These are phyloP conservation scores for Chrysoporthe puriensis DNA, from an alignment of 2,329 filamentous ascomycete genomes.

Conservation along the genomic window DNA sequence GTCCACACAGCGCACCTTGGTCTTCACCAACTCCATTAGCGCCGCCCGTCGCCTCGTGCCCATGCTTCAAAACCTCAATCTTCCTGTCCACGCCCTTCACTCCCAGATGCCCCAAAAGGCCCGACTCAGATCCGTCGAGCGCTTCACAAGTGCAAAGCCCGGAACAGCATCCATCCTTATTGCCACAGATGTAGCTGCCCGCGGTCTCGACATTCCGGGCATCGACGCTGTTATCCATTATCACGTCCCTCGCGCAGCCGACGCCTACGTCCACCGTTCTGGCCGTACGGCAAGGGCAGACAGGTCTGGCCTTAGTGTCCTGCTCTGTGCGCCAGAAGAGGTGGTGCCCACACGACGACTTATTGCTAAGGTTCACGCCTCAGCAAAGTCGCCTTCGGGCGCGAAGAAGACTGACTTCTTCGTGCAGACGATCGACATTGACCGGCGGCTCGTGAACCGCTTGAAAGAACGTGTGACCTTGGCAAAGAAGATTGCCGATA, in stretches of 20 bases:
- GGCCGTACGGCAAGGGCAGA: slow-evolving; percentile 89
- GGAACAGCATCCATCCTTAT: slow-evolving; percentile 70
- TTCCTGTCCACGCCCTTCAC: slow-evolving; percentile 79
- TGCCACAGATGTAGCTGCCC: slow-evolving; percentile 90
- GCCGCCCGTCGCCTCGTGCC: slow-evolving; percentile 85
- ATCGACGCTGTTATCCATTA: slow-evolving; percentile 94
- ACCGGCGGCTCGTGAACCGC: slow-evolving; percentile 75
- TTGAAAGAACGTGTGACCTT: slow-evolving; percentile 78
- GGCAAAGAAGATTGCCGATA: slow-evolving; percentile 86
- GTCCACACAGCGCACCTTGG: slow-evolving; percentile 76
- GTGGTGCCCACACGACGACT: slow-evolving; percentile 82
- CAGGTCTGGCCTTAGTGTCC: slow-evolving; percentile 76
- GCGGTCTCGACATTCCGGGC: slow-evolving; percentile 88
- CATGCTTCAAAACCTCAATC: slow-evolving; percentile 78
- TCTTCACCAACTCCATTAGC: slow-evolving; percentile 96
- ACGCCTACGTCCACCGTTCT: slow-evolving; percentile 93
- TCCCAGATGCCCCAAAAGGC: slow-evolving; percentile 97
- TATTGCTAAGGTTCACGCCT: slow-evolving; percentile 83
- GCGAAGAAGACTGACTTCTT: slow-evolving; percentile 61
- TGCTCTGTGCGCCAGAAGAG: slow-evolving; percentile 91
- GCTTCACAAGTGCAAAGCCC: slow-evolving; percentile 70
- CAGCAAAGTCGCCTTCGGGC: slow-evolving; percentile 45
- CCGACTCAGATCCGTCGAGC: slow-evolving; percentile 87
- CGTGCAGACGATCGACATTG: slow-evolving; percentile 81
- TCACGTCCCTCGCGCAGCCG: slow-evolving; percentile 87